These are phyloP conservation scores for Scheffersomyces titani DNA, from an alignment of 1,139 yeast species.

Conservation along the genomic window DNA sequence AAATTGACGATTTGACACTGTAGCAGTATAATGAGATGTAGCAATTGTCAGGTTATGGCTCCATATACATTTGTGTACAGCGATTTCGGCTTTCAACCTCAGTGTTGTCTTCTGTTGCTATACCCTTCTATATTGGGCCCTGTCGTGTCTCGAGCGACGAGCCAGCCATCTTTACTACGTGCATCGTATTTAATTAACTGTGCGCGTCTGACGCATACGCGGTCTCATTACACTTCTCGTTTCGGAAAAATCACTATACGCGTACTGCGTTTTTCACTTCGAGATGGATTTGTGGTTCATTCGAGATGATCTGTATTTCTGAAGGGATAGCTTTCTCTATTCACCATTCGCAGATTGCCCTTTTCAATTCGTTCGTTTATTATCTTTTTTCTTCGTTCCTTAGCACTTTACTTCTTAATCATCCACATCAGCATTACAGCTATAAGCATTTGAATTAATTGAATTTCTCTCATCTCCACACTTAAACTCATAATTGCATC, in stretches of 20 bases:
- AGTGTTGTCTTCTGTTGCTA: background rate
- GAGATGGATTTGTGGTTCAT: background rate
- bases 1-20: background rate
- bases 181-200: background rate
- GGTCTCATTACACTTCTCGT: constrained; percentile 8
- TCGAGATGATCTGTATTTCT: background rate
- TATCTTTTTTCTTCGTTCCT: background rate
- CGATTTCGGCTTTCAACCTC: background rate
- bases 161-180: background rate
- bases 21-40: background rate
- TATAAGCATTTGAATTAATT: no score
- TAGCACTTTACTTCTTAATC: background rate
- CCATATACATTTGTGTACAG: background rate
- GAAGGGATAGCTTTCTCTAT: background rate
- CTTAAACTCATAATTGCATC: background rate
- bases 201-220: background rate
- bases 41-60: background rate
- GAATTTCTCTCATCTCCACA: background rate
- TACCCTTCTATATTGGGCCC: background rate
- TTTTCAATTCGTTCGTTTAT: background rate
- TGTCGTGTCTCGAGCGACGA: background rate
- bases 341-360: background rate
- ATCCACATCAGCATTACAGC: background rate
- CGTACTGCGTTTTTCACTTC: constrained; percentile 1
- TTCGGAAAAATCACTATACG: constrained; percentile 7